Evolutionary conservation across 805 yeast species (phyloP).

Genomic region (Kregervanrija delftensis): DNA sequence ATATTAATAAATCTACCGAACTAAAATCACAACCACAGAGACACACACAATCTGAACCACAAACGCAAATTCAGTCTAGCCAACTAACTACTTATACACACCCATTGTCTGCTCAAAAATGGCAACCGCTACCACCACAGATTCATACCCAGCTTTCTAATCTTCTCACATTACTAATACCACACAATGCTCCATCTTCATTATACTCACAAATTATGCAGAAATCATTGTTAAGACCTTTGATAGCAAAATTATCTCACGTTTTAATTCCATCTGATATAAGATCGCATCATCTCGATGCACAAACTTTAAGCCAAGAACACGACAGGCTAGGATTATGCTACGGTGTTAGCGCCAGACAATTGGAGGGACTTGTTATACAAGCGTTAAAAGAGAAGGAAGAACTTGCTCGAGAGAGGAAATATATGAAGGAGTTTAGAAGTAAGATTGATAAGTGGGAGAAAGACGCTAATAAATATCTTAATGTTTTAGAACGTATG

Average conservation of each 20-base stretch:
- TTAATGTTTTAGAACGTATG: too few species aligned
- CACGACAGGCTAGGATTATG: slow-evolving; percentile 17
- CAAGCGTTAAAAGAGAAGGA: slow-evolving; percentile 19
- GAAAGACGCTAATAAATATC: neutral
- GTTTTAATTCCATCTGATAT: slow-evolving; percentile 22
- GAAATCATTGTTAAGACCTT: slow-evolving; percentile 15
- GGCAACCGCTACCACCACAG: slow-evolving; percentile 5
- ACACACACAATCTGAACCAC: neutral
- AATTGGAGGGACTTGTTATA: slow-evolving; percentile 17
- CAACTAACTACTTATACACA: slow-evolving; percentile 4
- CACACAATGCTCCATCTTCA: neutral
- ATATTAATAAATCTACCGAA: too few species aligned
- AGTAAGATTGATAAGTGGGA: slow-evolving; percentile 11
- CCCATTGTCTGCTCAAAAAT: slow-evolving; percentile 5
- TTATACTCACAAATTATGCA: slow-evolving; percentile 6
- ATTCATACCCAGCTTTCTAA: slow-evolving; percentile 6
- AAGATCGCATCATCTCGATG: slow-evolving; percentile 19
- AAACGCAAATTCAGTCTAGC: neutral
- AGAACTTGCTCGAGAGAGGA: slow-evolving; percentile 13
- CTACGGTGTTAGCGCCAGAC: slow-evolving; percentile 22
- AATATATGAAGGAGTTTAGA: slow-evolving; percentile 16
- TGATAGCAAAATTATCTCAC: slow-evolving; percentile 15
- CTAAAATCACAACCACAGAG: neutral
- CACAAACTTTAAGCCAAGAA: slow-evolving; percentile 18
- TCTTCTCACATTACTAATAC: slow-evolving; percentile 5